Evolutionary conservation across 1,284 basidiomycete species (phyloP).

Genomic region (Termitomyces sp.): DNA sequence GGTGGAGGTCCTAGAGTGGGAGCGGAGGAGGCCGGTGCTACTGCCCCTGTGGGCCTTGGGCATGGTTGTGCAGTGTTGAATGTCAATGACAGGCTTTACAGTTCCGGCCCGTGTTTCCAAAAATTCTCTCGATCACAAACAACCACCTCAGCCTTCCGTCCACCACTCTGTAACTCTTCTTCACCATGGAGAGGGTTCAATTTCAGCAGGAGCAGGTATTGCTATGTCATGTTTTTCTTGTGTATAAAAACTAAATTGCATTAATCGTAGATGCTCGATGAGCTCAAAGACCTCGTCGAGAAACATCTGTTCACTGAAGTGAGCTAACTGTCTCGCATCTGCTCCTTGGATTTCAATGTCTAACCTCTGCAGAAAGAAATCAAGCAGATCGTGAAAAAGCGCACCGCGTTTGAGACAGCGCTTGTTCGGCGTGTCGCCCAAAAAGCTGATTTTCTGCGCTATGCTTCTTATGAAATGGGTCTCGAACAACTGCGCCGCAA

Average conservation of each 20-base stretch:
- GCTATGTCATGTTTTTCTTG: not conserved
- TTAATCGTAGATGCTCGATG: constrained; percentile 73
- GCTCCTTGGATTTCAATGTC: constrained; percentile 5
- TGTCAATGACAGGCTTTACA: constrained; percentile 13
- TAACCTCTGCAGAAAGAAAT: constrained; percentile 60
- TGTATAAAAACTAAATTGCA: not conserved
- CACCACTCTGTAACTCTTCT: not conserved
- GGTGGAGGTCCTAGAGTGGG: constrained; percentile 61
- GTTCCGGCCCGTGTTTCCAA: constrained; percentile 16
- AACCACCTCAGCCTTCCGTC: not conserved
- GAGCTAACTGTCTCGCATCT: constrained; percentile 22
- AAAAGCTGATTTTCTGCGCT: constrained; percentile 87
- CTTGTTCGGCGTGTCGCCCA: constrained; percentile 80
- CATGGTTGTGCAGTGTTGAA: constrained; percentile 34
- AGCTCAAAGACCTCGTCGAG: constrained; percentile 91
- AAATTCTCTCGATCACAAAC: constrained; percentile 11
- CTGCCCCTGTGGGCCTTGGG: constrained; percentile 40
- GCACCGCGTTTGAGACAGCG: constrained; percentile 80
- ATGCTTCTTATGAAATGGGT: constrained; percentile 89
- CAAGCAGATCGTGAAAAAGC: constrained; percentile 80
- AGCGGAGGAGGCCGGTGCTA: constrained; percentile 40
- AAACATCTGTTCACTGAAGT: constrained; percentile 86
- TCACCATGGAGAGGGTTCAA: constrained; percentile 86
- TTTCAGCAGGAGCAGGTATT: constrained; percentile 87
- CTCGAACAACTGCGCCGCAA: constrained; percentile 79